These are phyloP conservation scores for Chytriomyces sp. DNA, from an alignment of 192 early-diverging fungal genomes.

Conservation along the genomic window DNA sequence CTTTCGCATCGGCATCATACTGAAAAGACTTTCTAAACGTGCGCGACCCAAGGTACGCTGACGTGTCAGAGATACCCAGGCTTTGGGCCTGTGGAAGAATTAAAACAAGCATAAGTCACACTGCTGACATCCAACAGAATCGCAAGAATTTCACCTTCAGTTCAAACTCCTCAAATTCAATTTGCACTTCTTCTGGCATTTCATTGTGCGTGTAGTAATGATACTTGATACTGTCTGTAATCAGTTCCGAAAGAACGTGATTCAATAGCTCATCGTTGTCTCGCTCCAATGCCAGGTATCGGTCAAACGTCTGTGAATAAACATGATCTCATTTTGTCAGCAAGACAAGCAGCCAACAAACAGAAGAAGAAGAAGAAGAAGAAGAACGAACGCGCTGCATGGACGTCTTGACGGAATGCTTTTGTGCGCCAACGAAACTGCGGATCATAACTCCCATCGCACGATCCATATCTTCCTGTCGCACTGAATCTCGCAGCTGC, in stretches of 20 bases:
- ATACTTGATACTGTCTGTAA: conserved; percentile 77
- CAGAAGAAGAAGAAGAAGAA: not conserved
- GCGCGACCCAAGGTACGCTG: conserved; percentile 4
- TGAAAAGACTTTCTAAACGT: conserved; percentile 21
- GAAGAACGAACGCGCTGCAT: conserved; percentile 68
- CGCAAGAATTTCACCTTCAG: conserved; percentile 37
- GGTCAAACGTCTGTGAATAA: conserved; percentile 69
- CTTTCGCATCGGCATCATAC: not conserved
- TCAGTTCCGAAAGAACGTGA: conserved; percentile 73
- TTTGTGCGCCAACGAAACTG: conserved; percentile 91
- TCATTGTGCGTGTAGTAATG: conserved; percentile 66
- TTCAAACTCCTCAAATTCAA: conserved; percentile 71
- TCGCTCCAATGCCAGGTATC: conserved; percentile 76
- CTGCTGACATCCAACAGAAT: not conserved
- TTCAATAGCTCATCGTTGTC: conserved; percentile 85
- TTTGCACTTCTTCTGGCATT: conserved; percentile 62
- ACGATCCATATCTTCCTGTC: conserved; percentile 89
- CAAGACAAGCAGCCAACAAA: not conserved
- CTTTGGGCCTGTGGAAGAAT: conserved; percentile 1
- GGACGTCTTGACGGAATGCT: conserved; percentile 84
- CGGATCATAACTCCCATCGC: conserved; percentile 89
- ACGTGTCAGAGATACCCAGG: not conserved
- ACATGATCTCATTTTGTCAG: not conserved
- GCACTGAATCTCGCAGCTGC: conserved; percentile 91
- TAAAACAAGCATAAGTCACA: not conserved